phyloP scores from a whole-genome alignment of 345 rosid species.

The Raphanus raphanistrum region DNA sequence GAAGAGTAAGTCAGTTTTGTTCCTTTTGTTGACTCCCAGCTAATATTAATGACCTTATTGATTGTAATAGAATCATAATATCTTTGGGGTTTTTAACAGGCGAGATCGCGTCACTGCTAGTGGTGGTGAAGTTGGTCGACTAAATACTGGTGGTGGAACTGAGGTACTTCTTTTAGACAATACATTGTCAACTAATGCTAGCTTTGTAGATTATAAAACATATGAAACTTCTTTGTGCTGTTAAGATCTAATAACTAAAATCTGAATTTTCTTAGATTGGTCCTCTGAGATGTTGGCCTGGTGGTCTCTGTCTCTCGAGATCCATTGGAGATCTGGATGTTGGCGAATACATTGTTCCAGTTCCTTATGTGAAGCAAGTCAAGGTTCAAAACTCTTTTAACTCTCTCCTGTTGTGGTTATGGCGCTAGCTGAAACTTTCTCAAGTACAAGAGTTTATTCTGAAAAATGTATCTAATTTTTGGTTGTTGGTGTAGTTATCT shows the following conservation, averaged over 20 bases:
- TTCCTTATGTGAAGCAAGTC: conserved; percentile 97
- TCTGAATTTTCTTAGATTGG: conserved; percentile 64
- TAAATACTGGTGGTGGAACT: conserved; percentile 96
- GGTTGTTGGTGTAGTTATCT: conserved; percentile 69
- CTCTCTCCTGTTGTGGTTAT: not conserved
- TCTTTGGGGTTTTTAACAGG: conserved; percentile 46
- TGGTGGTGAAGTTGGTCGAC: conserved; percentile 99
- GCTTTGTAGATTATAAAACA: not conserved
- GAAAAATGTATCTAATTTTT: not conserved
- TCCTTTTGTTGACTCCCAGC: not conserved
- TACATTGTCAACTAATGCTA: not conserved
- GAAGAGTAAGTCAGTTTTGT: conserved; percentile 70
- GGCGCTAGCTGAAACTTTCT: not conserved
- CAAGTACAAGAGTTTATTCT: conserved; percentile 1
- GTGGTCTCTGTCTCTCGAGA: conserved; percentile 98
- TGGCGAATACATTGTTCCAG: conserved; percentile 96
- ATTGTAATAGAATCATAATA: not conserved
- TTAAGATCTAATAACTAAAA: conserved; percentile 20
- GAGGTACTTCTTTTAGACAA: conserved; percentile 57
- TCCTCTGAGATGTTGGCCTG: conserved; percentile 99
- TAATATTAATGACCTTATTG: not conserved
- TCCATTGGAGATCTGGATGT: conserved; percentile 97
- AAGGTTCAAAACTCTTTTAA: conserved; percentile 56
- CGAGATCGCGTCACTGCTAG: conserved; percentile 88
- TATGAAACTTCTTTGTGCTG: not conserved